Conservation (phyloP, 1,284 basidiomycete genomes). For the Mycena sp. region DNA sequence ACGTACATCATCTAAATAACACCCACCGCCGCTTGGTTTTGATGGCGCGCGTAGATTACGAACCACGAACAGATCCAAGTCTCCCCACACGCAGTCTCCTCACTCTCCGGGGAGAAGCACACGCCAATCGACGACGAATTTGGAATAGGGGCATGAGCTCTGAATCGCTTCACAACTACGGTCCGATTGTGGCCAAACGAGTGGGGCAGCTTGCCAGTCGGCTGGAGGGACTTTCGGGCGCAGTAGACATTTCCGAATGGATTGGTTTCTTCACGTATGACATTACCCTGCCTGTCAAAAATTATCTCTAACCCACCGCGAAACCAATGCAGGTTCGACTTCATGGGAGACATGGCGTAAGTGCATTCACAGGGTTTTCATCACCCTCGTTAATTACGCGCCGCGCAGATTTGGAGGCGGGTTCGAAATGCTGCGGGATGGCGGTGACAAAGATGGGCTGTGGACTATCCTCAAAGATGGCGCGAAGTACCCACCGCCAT, state of each 20-base stretch:
- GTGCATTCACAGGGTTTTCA: slow-evolving; percentile 31
- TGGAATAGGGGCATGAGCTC: slow-evolving; percentile 45
- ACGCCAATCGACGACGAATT: slow-evolving; percentile 32
- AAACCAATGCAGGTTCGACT: slow-evolving; percentile 57
- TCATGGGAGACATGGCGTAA: slow-evolving; percentile 72
- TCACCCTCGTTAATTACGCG: not conserved
- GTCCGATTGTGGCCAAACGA: slow-evolving; percentile 45
- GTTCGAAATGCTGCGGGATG: slow-evolving; percentile 50
- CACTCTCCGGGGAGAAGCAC: slow-evolving; percentile 41
- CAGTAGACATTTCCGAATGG: slow-evolving; percentile 54
- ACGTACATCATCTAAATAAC: slow-evolving; percentile 25
- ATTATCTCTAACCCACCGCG: not conserved
- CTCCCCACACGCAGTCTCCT: slow-evolving; percentile 31
- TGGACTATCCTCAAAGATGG: slow-evolving; percentile 50
- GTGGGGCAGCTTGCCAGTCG: slow-evolving; percentile 49
- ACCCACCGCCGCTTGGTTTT: not conserved
- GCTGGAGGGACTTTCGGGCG: slow-evolving; percentile 43
- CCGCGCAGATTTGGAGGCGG: slow-evolving; percentile 51
- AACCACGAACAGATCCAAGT: slow-evolving; percentile 23
- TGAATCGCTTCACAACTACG: slow-evolving; percentile 47
- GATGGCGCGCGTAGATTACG: slow-evolving; percentile 26
- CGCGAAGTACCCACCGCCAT: slow-evolving; percentile 43
- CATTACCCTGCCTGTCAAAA: not conserved
- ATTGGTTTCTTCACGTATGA: slow-evolving; percentile 63
- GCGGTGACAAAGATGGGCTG: slow-evolving; percentile 47